Percentiles rank a stretch among this genome's conserved stretches.
These are phyloP conservation scores for Fusarium kyushuense DNA, from an alignment of 2,329 filamentous ascomycete genomes.

Conservation along the genomic window DNA sequence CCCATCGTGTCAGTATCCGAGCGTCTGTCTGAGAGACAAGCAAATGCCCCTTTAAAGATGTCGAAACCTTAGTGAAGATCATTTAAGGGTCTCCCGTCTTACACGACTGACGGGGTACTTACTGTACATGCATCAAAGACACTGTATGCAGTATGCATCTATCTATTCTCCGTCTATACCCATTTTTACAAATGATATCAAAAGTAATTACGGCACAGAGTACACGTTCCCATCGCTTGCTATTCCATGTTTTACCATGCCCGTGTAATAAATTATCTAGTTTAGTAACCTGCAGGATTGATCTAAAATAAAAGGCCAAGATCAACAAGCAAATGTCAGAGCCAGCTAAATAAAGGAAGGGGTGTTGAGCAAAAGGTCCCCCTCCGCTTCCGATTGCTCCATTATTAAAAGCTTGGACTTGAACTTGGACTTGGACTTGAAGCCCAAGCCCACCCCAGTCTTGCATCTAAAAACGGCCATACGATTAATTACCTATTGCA, in stretches of 20 bases:
- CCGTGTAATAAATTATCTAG: not conserved
- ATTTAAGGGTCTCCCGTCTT: slow-evolving; percentile 24
- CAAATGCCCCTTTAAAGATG: slow-evolving; percentile 1
- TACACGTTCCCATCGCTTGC: not conserved
- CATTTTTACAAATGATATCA: not conserved
- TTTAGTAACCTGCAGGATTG: not conserved
- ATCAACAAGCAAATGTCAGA: slow-evolving; percentile 2
- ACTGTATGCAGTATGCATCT: not conserved
- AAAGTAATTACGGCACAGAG: slow-evolving; percentile 2
- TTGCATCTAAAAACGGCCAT: slow-evolving; percentile 26
- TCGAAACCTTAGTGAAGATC: slow-evolving; percentile 26
- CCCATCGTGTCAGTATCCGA: slow-evolving; percentile 15
- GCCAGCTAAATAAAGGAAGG: not conserved
- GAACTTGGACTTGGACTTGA: not conserved
- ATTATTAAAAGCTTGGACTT: not conserved
- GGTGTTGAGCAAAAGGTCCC: slow-evolving; percentile 16
- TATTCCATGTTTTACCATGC: not conserved
- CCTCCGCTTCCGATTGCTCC: slow-evolving; percentile 1
- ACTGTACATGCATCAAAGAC: not conserved
- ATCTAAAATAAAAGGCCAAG: not conserved
- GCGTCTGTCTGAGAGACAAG: slow-evolving; percentile 20
- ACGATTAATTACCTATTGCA: not conserved
- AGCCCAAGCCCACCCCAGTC: slow-evolving; percentile 9
- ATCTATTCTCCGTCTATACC: not conserved
- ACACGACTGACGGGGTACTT: slow-evolving; percentile 1